These are phyloP conservation scores for Lactifluus volemus DNA, from an alignment of 768 basidiomycete genomes.

Conservation along the genomic window DNA sequence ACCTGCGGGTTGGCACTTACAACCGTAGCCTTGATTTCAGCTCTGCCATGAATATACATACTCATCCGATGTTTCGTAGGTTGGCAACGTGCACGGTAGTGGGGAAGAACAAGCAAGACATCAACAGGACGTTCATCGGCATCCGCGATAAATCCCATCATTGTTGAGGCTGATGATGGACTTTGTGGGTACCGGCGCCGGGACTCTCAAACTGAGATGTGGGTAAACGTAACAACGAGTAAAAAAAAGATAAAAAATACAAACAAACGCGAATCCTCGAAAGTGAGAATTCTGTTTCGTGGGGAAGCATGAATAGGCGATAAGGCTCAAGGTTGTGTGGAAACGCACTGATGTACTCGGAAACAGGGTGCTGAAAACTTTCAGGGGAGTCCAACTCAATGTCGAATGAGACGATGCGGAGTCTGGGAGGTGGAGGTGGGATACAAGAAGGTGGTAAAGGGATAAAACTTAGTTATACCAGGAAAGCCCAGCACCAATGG, in stretches of 20 bases:
- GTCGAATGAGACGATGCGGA: no score
- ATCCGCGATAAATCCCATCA: constrained; percentile 56
- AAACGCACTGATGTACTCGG: not conserved
- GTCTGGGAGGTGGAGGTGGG: no score
- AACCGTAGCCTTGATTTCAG: constrained; percentile 60
- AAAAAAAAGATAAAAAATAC: not conserved
- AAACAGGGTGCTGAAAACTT: no score
- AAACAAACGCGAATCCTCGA: constrained; percentile 12
- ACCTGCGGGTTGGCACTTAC: constrained; percentile 36
- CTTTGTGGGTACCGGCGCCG: constrained; percentile 16
- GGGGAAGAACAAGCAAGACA: constrained; percentile 60
- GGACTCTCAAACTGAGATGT: not conserved
- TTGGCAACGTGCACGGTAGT: constrained; percentile 69
- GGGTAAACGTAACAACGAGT: not conserved
- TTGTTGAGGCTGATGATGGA: constrained; percentile 20
- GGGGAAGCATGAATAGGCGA: not conserved
- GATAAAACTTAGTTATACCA: no score
- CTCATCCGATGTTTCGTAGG: constrained; percentile 63
- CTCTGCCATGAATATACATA: constrained; percentile 50
- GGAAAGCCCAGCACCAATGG: no score
- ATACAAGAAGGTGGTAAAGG: no score
- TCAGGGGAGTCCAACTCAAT: no score
- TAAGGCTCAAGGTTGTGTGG: no score
- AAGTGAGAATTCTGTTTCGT: constrained; percentile 3
- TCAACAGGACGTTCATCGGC: constrained; percentile 46